Base-by-base conservation (phyloP, 1,139 yeast species). In the Maudiozyma humilis region DNA sequence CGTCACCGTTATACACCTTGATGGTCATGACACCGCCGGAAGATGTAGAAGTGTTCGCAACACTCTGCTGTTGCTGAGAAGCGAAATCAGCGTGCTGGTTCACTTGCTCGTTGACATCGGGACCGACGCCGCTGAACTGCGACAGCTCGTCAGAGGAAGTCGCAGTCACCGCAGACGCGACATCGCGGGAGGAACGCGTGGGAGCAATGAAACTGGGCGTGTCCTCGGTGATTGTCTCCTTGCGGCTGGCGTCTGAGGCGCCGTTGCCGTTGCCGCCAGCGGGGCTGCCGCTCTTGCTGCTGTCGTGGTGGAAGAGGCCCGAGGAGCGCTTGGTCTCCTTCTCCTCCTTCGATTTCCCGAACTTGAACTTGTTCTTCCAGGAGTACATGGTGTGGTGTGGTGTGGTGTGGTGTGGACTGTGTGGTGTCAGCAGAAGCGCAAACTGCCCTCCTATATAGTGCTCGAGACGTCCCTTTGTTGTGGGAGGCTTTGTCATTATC, bases 361-460 rank as follows among this genome's bases (percentile, higher is more conserved):
- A 59, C 43, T 55, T 57, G 45, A 60, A 60, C 45, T 57, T 59
- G 29, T 60, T 52, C 48, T 59, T 60, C 63, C 63, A 59, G 18
- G 60, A 56, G 41, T 57, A 58, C 63, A 60, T 59, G 20, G 17
- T 37, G 32, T 14, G 19, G 14, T 15, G 4, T 4, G 19, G 4
- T 35, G 23, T 17, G 7, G 13, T 23, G 12, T 10, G 7, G 30
- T 27, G 4, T 12, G 36, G n/a, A n/a, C n/a, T n/a, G n/a, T n/a
- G 16, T 32, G 8, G 7, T 7, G 34, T 8, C 14, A 32, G 14
- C 14, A n/a, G 7, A 13, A 32, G n/a, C 34, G 14, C 8, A 32
- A 13, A 32, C n/a, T n/a, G n/a, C n/a, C n/a, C n/a, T n/a, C n/a
- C n/a, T n/a, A n/a, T n/a, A n/a, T n/a, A n/a, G n/a, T n/a, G n/a